Base-by-base conservation (phyloP, 2,329 filamentous ascomycete genomes). In the Arthrobotrys pseudoclavata region DNA sequence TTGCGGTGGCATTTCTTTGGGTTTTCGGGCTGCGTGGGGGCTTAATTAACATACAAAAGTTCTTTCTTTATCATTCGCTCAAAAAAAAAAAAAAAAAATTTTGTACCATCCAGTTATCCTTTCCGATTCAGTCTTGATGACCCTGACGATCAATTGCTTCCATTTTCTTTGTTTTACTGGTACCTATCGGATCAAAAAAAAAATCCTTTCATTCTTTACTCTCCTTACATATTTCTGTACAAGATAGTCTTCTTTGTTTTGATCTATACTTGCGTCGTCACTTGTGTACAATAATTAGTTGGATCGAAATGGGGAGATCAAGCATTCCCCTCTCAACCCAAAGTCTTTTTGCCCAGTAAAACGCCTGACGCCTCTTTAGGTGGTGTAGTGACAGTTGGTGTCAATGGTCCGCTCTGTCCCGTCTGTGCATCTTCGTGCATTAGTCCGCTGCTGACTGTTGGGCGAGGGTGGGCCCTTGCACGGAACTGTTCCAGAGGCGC, bases 391-490 rank as follows among this genome's bases (percentile, higher is more conserved):
- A 40, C 12, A 4, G 7, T 50, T 26, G 20, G 26, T 60, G 22
- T 52, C 29, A 72, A 47, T 67, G 69, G 69, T 52, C 40, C 37
- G 69, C 53, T 52, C 52, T 52, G 22, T 69, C 66, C 66, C 66
- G 66, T 69, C 66, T 69, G 52, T 69, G 66, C 66, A 57, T 69
- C 18, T 66, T 53, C 47, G 26, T 40, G 40, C 62, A 50, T 47
- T 48, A 18, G 24, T 15, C 48, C 64, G 45, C 40, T 50, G 29
- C 52, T 20, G n/a, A 47, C 10, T 47, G 66, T 15, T 61, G 52
- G 64, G 37, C n/a, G 47, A 52, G 13, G 55, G 42, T 45, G 47
- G 45, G 37, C 62, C 62, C 62, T 69, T 47, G 34, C 67, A 37
- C 45, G 29, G 67, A 52, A 53, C n/a, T 50, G n/a, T 45, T 50